Percentiles rank a stretch among this genome's conserved stretches.
Evolutionary conservation across 768 basidiomycete genomes (phyloP).

Genomic region (Asterophora parasitica): DNA sequence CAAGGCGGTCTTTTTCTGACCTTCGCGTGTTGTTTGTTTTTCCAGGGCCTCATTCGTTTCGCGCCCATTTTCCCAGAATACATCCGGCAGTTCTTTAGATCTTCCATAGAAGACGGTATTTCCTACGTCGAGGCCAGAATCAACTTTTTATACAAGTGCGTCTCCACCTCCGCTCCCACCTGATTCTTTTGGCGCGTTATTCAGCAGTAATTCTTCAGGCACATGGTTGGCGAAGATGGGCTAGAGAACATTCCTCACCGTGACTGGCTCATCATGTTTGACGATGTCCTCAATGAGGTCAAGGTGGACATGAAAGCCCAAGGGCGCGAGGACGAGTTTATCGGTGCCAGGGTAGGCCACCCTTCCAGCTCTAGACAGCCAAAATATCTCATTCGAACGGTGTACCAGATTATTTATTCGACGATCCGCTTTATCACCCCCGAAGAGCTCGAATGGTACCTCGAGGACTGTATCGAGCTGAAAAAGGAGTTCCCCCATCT

Average conservation of each 20-base stretch:
- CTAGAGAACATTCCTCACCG: slow-evolving; percentile 52
- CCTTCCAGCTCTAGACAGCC: not conserved
- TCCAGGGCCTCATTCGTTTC: slow-evolving; percentile 43
- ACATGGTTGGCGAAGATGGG: slow-evolving; percentile 55
- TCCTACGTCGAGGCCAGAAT: slow-evolving; percentile 67
- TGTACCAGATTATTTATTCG: slow-evolving; percentile 66
- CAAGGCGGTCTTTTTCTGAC: not conserved
- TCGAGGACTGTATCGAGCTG: slow-evolving; percentile 70
- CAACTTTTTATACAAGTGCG: slow-evolving; percentile 57
- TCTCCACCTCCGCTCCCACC: not conserved
- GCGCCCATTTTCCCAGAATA: slow-evolving; percentile 57
- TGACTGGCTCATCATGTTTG: slow-evolving; percentile 54
- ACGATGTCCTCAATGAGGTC: slow-evolving; percentile 46
- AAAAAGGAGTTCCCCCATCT: slow-evolving; percentile 73
- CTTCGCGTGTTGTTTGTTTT: not conserved
- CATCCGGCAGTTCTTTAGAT: slow-evolving; percentile 55
- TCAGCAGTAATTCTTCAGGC: slow-evolving; percentile 26
- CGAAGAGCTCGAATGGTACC: slow-evolving; percentile 57
- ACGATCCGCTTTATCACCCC: slow-evolving; percentile 51
- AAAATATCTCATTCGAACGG: not conserved
- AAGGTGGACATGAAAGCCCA: slow-evolving; percentile 44
- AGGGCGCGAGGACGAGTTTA: slow-evolving; percentile 56
- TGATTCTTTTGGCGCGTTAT: not conserved
- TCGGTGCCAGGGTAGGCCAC: slow-evolving; percentile 54
- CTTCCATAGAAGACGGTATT: slow-evolving; percentile 66